These are phyloP conservation scores for Rheum nobile DNA, from an alignment of 148 eudicot genomes.

Conservation along the genomic window DNA sequence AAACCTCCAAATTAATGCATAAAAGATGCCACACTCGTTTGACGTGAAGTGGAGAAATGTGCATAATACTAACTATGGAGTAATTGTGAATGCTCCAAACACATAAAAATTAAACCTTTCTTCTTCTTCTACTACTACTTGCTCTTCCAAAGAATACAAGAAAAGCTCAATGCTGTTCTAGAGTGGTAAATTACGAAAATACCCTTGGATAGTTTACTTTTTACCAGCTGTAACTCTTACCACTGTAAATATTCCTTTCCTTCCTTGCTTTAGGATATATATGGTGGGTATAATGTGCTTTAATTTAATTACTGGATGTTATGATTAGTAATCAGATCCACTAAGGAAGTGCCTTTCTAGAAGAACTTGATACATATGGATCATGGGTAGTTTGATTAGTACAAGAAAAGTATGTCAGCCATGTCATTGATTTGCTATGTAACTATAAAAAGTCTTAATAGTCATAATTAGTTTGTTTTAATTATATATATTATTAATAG, in stretches of 20 bases:
- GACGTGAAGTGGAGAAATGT: constrained; percentile 1
- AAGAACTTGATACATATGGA: not conserved
- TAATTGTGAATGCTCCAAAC: constrained; percentile 3
- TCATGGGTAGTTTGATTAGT: constrained; percentile 5
- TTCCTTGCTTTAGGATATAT: not conserved
- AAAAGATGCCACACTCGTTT: constrained; percentile 14
- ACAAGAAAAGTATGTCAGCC: constrained; percentile 3
- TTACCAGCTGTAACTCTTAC: no score
- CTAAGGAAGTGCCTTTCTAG: not conserved
- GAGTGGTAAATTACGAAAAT: not conserved
- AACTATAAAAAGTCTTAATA: not conserved
- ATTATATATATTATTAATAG: not conserved
- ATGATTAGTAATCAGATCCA: not conserved
- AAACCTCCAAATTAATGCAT: constrained; percentile 9
- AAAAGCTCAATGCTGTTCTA: not conserved
- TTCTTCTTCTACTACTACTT: not conserved
- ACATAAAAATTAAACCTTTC: not conserved
- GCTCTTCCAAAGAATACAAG: not conserved
- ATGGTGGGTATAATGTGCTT: not conserved
- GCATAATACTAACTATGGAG: not conserved
- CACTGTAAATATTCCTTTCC: not conserved
- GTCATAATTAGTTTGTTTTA: not conserved
- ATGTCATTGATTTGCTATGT: not conserved
- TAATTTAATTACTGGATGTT: not conserved
- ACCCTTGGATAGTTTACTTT: not conserved